These are phyloP conservation scores for Mycena pura DNA, from an alignment of 768 basidiomycete species.

Conservation along the genomic window DNA sequence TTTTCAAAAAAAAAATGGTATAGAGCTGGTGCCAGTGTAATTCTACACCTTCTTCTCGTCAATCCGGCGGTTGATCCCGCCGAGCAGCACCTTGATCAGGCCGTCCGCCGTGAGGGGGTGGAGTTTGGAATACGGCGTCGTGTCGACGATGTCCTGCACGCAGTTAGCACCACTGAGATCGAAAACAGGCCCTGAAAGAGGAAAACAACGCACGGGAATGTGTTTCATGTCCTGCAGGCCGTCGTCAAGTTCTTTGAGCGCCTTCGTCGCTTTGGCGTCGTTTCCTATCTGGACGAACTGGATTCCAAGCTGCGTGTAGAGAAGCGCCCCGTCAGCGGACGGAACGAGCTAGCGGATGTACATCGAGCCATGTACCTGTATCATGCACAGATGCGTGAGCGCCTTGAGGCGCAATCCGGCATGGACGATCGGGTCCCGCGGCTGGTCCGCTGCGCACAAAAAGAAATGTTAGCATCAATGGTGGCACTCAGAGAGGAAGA, in stretches of 20 bases:
- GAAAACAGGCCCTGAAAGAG: too few relatives aligned
- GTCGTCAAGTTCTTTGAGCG: constrained; percentile 63
- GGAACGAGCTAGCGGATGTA: too few relatives aligned
- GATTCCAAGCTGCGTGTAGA: constrained; percentile 58
- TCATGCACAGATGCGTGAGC: constrained; percentile 23
- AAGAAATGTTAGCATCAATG: too few relatives aligned
- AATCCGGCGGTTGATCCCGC: background rate
- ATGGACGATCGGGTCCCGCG: constrained; percentile 51
- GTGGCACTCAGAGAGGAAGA: background rate
- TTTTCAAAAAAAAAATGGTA: background rate
- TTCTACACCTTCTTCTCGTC: background rate
- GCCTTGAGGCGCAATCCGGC: constrained; percentile 58
- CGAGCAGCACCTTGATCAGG: background rate
- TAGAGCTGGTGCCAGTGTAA: background rate
- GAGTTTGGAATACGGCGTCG: background rate
- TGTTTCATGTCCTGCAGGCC: constrained; percentile 48
- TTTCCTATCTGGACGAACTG: constrained; percentile 79
- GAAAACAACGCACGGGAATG: constrained; percentile 47
- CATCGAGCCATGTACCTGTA: constrained; percentile 14
- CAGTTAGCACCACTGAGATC: too few relatives aligned
- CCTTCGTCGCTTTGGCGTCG: constrained; percentile 45
- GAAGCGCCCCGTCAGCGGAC: background rate
- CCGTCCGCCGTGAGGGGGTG: background rate
- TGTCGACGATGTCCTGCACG: constrained; percentile 16
- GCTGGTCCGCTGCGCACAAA: constrained; percentile 61